Conservation (phyloP, 2,329 filamentous ascomycete species). For the Sporothrix pallida region DNA sequence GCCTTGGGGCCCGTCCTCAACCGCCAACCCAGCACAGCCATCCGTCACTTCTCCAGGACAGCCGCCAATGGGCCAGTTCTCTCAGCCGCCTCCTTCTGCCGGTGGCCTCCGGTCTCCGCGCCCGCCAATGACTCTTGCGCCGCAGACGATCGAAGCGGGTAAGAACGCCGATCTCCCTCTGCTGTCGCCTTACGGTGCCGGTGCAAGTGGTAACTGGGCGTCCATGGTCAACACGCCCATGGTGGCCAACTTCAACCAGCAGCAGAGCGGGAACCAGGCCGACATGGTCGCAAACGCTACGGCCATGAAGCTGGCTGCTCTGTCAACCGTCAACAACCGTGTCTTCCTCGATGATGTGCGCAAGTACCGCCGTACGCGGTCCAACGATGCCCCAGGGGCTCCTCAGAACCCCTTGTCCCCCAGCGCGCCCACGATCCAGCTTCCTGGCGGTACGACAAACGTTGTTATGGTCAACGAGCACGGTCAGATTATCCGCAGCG, state of each 20-base stretch:
- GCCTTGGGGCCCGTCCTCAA: slow-evolving; percentile 72
- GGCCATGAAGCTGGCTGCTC: slow-evolving; percentile 95
- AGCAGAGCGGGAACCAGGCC: slow-evolving; percentile 69
- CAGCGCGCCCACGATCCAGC: slow-evolving; percentile 64
- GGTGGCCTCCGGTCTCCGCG: slow-evolving; percentile 79
- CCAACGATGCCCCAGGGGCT: slow-evolving; percentile 75
- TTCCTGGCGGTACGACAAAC: slow-evolving; percentile 75
- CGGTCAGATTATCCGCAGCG: slow-evolving; percentile 82
- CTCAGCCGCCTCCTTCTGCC: slow-evolving; percentile 77
- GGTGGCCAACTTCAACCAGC: slow-evolving; percentile 78
- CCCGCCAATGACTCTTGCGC: slow-evolving; percentile 68
- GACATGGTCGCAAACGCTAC: slow-evolving; percentile 99
- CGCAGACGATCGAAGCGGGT: slow-evolving; percentile 76
- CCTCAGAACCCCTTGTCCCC: slow-evolving; percentile 69
- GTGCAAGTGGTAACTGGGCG: slow-evolving; percentile 90
- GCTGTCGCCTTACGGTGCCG: slow-evolving; percentile 80
- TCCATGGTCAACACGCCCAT: slow-evolving; percentile 98
- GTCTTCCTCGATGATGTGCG: slow-evolving; percentile 96
- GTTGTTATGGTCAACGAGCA: slow-evolving; percentile 95
- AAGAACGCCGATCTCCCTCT: slow-evolving; percentile 77
- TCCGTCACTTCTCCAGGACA: slow-evolving; percentile 66
- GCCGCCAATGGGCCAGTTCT: slow-evolving; percentile 91
- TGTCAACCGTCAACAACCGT: slow-evolving; percentile 97
- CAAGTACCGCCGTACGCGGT: slow-evolving; percentile 90
- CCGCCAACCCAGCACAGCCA: slow-evolving; percentile 74